phyloP scores from a whole-genome alignment of 257 asterid genomes.

The Penstemon newberryi region DNA sequence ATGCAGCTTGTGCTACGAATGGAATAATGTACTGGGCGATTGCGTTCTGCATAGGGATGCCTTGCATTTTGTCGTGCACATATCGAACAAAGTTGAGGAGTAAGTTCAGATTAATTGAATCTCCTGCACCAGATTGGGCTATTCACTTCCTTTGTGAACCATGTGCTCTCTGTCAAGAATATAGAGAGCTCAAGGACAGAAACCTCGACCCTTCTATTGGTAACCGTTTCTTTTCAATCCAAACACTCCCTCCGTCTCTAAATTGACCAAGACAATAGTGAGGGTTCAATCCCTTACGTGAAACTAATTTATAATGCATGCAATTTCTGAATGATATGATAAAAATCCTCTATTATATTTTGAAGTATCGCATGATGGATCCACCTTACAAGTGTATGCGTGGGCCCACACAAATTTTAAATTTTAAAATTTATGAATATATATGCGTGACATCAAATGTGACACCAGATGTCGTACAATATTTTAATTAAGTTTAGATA shows the following conservation, averaged over 20 bases:
- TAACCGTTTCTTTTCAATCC: conserved; percentile 1
- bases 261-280: no score
- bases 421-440: background rate
- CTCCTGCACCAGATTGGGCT: conserved; percentile 57
- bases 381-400: no score
- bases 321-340: no score
- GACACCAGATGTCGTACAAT: no score
- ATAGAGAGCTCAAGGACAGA: conserved; percentile 55
- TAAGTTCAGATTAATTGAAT: conserved; percentile 49
- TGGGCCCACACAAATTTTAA: no score
- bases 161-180: conserved; percentile 78
- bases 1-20: conserved; percentile 57
- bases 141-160: conserved; percentile 63
- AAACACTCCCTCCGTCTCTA: background rate
- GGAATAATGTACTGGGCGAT: conserved; percentile 49
- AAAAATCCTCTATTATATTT: no score
- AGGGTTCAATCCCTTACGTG: no score
- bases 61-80: conserved; percentile 65
- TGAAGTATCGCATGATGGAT: no score
- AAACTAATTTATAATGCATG: background rate
- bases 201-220: conserved; percentile 68
- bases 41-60: conserved; percentile 43
- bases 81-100: conserved; percentile 62
- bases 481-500: no score
- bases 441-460: background rate